A percentile compares a stretch with the other conserved stretches of the same genome.
Conservation (phyloP, 345 rosid species). For the Theobroma cacao region DNA sequence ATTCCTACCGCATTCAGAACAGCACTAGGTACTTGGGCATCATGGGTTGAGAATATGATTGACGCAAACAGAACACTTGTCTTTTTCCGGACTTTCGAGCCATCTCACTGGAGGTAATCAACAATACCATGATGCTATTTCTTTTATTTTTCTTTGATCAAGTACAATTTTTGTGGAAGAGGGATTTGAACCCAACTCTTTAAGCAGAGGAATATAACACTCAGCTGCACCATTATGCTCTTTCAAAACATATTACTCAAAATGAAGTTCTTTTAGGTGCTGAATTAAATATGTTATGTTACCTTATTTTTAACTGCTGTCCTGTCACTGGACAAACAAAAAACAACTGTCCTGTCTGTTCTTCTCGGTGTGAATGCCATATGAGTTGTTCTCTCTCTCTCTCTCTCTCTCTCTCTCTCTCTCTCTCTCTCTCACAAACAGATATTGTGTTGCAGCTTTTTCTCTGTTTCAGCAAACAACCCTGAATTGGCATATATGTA, state of each 20-base stretch:
- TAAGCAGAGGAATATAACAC: neutral
- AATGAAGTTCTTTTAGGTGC: neutral
- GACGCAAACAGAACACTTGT: slow-evolving; percentile 61
- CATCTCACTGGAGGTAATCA: slow-evolving; percentile 85
- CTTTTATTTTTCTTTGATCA: neutral
- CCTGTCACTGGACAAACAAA: neutral
- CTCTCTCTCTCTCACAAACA: neutral
- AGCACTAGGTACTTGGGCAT: slow-evolving; percentile 84
- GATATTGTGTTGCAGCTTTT: neutral
- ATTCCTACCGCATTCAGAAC: slow-evolving; percentile 70
- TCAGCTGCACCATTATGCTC: neutral
- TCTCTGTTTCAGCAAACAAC: neutral
- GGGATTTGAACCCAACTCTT: neutral
- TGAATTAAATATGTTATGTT: neutral
- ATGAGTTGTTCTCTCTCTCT: neutral
- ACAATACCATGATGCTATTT: neutral
- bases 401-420: neutral
- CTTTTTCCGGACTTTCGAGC: slow-evolving; percentile 80
- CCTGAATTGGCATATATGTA: neutral
- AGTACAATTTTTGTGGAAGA: neutral
- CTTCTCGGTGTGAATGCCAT: neutral
- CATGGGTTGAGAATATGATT: slow-evolving; percentile 60
- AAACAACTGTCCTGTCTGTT: neutral
- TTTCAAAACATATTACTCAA: neutral
- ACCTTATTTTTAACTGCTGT: neutral